These are phyloP conservation scores for Fonsecaea multimorphosa DNA, from an alignment of 2,329 filamentous ascomycete genomes.

Conservation along the genomic window DNA sequence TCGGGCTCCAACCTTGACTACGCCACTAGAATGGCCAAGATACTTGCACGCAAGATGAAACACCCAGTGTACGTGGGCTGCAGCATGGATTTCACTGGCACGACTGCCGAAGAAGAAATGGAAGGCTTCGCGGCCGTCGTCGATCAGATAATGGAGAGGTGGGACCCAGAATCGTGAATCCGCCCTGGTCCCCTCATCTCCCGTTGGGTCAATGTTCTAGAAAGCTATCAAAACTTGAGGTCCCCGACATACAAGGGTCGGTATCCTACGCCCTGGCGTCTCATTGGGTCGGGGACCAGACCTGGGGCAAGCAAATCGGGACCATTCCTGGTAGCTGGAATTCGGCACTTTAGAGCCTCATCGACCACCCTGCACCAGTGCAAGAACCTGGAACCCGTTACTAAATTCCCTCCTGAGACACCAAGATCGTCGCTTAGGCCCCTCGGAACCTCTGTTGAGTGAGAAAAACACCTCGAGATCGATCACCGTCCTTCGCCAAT, in stretches of 20 bases:
- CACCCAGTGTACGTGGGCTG: slow-evolving; percentile 89
- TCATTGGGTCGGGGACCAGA: slow-evolving; percentile 22
- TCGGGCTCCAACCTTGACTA: slow-evolving; percentile 82
- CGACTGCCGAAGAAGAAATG: slow-evolving; percentile 91
- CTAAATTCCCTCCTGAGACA: background rate
- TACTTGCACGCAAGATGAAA: slow-evolving; percentile 74
- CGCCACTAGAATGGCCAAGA: slow-evolving; percentile 80
- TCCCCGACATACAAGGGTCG: slow-evolving; percentile 21
- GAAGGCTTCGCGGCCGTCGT: slow-evolving; percentile 80
- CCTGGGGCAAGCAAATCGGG: slow-evolving; percentile 24
- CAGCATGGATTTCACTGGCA: slow-evolving; percentile 80
- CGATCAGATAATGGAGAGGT: slow-evolving; percentile 64
- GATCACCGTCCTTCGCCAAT: slow-evolving; percentile 18
- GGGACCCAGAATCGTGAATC: slow-evolving; percentile 15
- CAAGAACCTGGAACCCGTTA: slow-evolving; percentile 13
- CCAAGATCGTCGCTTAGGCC: slow-evolving; percentile 18
- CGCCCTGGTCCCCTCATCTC: background rate
- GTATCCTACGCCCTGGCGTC: background rate
- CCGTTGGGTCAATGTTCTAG: background rate
- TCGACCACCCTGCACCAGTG: slow-evolving; percentile 8
- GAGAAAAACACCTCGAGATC: slow-evolving; percentile 9
- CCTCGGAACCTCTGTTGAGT: background rate
- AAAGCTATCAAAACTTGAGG: slow-evolving; percentile 11
- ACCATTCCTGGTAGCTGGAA: slow-evolving; percentile 16
- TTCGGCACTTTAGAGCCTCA: slow-evolving; percentile 21